Conservation (phyloP, 257 asterid species). For the Gentiana dahurica region DNA sequence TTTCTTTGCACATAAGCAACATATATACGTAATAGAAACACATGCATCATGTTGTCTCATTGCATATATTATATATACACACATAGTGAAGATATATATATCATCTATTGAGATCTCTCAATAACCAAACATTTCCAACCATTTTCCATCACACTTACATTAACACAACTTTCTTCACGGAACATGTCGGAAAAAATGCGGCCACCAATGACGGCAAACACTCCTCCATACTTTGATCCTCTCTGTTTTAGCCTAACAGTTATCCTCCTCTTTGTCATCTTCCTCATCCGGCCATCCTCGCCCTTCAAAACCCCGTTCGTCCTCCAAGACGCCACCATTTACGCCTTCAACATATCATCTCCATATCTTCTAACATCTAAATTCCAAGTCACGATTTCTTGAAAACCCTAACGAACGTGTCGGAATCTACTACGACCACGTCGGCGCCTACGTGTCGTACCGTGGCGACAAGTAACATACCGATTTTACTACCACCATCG, state of each 20-base stretch:
- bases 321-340: constrained; percentile 64
- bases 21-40: too few relatives aligned
- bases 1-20: too few relatives aligned
- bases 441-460: constrained; percentile 47
- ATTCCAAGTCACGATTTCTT: constrained; percentile 46
- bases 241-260: constrained; percentile 9
- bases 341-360: constrained; percentile 50
- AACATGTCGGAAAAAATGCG: constrained; percentile 19
- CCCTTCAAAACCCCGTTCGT: constrained; percentile 55
- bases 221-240: constrained; percentile 20
- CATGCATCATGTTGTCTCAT: too few relatives aligned
- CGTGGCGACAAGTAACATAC: constrained; percentile 54
- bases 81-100: too few relatives aligned
- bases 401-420: constrained; percentile 46
- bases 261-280: constrained; percentile 37
- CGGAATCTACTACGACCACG: constrained; percentile 53
- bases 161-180: too few relatives aligned
- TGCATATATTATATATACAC: too few relatives aligned
- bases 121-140: too few relatives aligned
- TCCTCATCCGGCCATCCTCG: constrained; percentile 63
- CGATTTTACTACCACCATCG: constrained; percentile 31
- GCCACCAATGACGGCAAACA: constrained; percentile 36
- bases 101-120: too few relatives aligned
- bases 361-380: constrained; percentile 37
- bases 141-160: too few relatives aligned